phyloP scores from a whole-genome alignment of 805 yeast genomes.

The Debaryomyces hansenii region DNA sequence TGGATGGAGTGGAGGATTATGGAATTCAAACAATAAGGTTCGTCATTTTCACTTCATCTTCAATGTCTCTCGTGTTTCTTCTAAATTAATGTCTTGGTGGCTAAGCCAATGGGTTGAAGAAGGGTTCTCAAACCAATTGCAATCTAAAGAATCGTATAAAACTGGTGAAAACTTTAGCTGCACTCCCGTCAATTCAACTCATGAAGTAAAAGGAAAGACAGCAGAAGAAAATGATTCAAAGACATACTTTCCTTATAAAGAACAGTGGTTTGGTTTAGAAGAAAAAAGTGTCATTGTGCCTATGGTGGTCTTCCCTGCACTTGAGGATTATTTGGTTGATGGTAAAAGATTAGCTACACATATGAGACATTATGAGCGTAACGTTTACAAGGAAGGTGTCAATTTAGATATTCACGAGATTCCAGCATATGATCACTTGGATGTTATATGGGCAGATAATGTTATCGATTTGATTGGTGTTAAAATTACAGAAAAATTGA shows the following conservation, averaged over 20 bases:
- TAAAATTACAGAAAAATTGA: conserved; percentile 13
- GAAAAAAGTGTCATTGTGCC: conserved; percentile 43
- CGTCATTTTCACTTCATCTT: conserved; percentile 78
- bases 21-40: conserved; percentile 59
- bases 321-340: conserved; percentile 73
- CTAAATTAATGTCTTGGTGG: conserved; percentile 93
- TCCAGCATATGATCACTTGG: conserved; percentile 77
- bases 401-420: conserved; percentile 45
- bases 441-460: conserved; percentile 90
- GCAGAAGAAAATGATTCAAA: conserved; percentile 51
- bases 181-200: conserved; percentile 16
- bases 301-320: conserved; percentile 70
- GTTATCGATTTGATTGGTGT: conserved; percentile 64
- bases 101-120: conserved; percentile 42
- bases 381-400: conserved; percentile 30
- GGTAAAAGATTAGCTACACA: conserved; percentile 68
- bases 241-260: conserved; percentile 52
- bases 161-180: conserved; percentile 25
- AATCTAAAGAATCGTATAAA: conserved; percentile 28
- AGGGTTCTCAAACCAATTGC: conserved; percentile 40
- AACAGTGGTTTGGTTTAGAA: conserved; percentile 48
- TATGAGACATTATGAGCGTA: conserved; percentile 57
- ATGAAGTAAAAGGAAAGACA: conserved; percentile 11
- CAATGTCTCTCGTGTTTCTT: conserved; percentile 80
- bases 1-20: conserved; percentile 80